These are phyloP conservation scores for Caryopteris hybrid DNA, from an alignment of 305 asterid genomes.

Conservation along the genomic window DNA sequence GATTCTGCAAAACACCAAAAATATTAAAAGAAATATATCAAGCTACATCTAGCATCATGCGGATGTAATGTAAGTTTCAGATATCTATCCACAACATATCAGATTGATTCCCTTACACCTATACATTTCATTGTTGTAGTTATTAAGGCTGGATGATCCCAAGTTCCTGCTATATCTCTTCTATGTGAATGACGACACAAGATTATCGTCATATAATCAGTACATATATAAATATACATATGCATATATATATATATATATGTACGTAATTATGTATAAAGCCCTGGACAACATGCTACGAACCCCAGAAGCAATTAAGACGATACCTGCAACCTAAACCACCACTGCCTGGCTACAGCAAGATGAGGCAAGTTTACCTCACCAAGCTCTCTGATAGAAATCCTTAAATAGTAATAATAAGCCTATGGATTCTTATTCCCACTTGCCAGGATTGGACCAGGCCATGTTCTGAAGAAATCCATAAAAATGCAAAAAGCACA, in stretches of 20 bases:
- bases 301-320: neutral
- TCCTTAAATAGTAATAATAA: neutral
- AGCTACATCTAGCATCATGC: neutral
- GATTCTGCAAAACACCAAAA: slow-evolving; percentile 73
- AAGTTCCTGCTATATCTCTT: neutral
- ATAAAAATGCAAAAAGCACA: neutral
- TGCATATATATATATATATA: too few species aligned
- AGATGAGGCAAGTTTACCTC: neutral
- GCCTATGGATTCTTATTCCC: neutral
- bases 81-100: neutral
- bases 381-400: neutral
- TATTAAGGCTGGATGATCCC: neutral
- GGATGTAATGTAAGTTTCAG: neutral
- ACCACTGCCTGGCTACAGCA: neutral
- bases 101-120: neutral
- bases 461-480: neutral
- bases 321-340: neutral
- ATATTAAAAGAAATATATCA: neutral
- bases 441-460: neutral
- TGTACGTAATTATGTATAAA: neutral
- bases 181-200: neutral
- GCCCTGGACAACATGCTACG: neutral
- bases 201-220: neutral
- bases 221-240: neutral
- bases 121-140: neutral